Conservation (phyloP, 1,139 yeast genomes). For the Sugiyamaella grinbergsii region DNA sequence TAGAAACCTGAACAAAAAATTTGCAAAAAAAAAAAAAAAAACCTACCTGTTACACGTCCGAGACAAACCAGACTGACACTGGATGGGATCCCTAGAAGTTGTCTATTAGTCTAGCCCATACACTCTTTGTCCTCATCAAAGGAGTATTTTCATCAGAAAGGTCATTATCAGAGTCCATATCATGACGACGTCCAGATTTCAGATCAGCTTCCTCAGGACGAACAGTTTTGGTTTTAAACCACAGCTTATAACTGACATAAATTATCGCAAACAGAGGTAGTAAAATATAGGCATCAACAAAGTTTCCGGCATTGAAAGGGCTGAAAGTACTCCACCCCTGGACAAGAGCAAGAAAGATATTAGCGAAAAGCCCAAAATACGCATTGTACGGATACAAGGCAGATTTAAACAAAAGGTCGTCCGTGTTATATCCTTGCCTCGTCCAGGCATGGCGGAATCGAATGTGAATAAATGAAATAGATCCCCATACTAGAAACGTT, state of each 20-base stretch:
- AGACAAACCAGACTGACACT: no score
- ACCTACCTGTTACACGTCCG: no score
- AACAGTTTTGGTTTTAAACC: conserved; percentile 50
- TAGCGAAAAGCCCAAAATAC: conserved; percentile 53
- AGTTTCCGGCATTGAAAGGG: conserved; percentile 61
- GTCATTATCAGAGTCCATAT: conserved; percentile 32
- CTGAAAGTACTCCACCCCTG: conserved; percentile 70
- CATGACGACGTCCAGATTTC: conserved; percentile 43
- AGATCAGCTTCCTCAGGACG: conserved; percentile 50
- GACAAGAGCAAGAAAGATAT: conserved; percentile 57
- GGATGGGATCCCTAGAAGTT: conserved; percentile 10
- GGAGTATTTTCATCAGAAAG: conserved; percentile 1
- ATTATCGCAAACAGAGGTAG: conserved; percentile 57
- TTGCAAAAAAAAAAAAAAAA: conserved; percentile 1
- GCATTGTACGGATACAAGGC: conserved; percentile 57
- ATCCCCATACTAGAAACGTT: conserved; percentile 54
- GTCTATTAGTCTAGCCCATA: conserved; percentile 21
- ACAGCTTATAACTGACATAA: conserved; percentile 47
- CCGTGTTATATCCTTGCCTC: conserved; percentile 49
- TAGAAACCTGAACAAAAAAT: conserved; percentile 6
- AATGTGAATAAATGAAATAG: conserved; percentile 53
- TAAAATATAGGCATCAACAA: conserved; percentile 66
- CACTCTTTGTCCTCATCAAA: conserved; percentile 12
- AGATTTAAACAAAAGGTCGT: conserved; percentile 58
- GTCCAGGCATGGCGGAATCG: conserved; percentile 56